Base-by-base conservation (phyloP, 2,329 filamentous ascomycete genomes). In the Microascus cirrosus region DNA sequence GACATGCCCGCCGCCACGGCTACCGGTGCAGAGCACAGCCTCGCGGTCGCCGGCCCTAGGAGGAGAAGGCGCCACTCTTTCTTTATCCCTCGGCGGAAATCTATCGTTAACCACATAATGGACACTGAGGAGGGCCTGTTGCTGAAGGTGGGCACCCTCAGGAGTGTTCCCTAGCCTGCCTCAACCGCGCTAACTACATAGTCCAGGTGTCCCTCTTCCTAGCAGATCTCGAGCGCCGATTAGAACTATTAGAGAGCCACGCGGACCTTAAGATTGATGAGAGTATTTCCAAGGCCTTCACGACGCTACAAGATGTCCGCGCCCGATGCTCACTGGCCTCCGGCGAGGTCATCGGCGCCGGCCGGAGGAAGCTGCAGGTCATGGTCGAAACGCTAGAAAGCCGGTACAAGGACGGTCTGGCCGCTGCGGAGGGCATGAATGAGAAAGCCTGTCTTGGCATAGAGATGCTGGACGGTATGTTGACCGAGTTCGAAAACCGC, bases 371-470 rank as follows among this genome's bases (percentile, higher is more conserved):
- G 60, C 84, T 95, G 60, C 88, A 90, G 62, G 83, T 97, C 59
- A 86, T 97, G 75, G 90, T 99, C 36, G 93, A 97, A 65, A 96
- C 91, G 0, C 77, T 99, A 15, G 94, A 99, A 70, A 80, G 81
- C 32, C 82, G 89, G 62, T 99, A 96, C 71, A 86, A 95, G 61
- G 89, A 94, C 64, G 91, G 89, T 1, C 73, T 99, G 62, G 86
- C 82, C 18, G 89, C 88, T 2, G 90, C 92, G 62, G 92, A 90
- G 67, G 92, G 90, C 0, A 74, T 97, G 65, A 90, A 94, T 66
- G 91, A 96, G 65, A 97, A 97, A 74, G 91, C 93, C 2, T 83
- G 89, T 60, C 86, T 93, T 39, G 90, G 91, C 5, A 86, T 99
- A 62, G 86, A 89, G 60, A 74, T 97, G 61, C 86, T 97, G 68